A percentile compares a stretch with the other conserved stretches of the same genome.
phyloP scores from a whole-genome alignment of 2,329 filamentous ascomycete genomes.

The Alternaria sp. region DNA sequence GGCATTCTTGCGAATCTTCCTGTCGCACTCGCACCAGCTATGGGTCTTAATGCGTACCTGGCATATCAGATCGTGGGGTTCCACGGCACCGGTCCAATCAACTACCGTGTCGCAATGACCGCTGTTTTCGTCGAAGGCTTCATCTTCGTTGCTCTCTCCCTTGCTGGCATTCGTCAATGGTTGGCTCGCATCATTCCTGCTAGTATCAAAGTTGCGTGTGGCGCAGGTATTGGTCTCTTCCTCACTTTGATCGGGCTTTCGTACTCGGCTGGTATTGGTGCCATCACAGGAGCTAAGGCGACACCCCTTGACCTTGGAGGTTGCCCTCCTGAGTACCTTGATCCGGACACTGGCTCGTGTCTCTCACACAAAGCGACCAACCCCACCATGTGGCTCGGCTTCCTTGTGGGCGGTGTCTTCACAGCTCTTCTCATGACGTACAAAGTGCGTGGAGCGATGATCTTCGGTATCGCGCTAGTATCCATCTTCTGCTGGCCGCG shows the following conservation, averaged over 20 bases:
- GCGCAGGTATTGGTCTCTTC: slow-evolving; percentile 87
- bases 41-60: slow-evolving; percentile 91
- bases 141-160: slow-evolving; percentile 80
- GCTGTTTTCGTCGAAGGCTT: slow-evolving; percentile 90
- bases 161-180: slow-evolving; percentile 77
- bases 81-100: slow-evolving; percentile 73
- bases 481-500: slow-evolving; percentile 90
- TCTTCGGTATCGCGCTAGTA: slow-evolving; percentile 81
- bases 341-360: slow-evolving; percentile 62
- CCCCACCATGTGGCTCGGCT: slow-evolving; percentile 85
- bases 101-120: slow-evolving; percentile 77
- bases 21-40: slow-evolving; percentile 75
- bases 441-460: slow-evolving; percentile 84
- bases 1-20: slow-evolving; percentile 83
- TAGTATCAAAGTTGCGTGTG: slow-evolving; percentile 90
- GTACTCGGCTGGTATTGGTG: slow-evolving; percentile 82
- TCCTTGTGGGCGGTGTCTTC: slow-evolving; percentile 83
- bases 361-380: slow-evolving; percentile 77
- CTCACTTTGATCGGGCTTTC: slow-evolving; percentile 79
- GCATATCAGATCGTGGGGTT: slow-evolving; percentile 81
- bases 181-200: slow-evolving; percentile 69
- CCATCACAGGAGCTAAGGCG: slow-evolving; percentile 70
- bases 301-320: slow-evolving; percentile 80
- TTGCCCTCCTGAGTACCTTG: slow-evolving; percentile 64
- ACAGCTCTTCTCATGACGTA: slow-evolving; percentile 85